Evolutionary conservation across 2,329 filamentous ascomycete genomes (phyloP), one percentile per base, ranked within the genome.

Genomic region (Dactylellina parvicollis): DNA sequence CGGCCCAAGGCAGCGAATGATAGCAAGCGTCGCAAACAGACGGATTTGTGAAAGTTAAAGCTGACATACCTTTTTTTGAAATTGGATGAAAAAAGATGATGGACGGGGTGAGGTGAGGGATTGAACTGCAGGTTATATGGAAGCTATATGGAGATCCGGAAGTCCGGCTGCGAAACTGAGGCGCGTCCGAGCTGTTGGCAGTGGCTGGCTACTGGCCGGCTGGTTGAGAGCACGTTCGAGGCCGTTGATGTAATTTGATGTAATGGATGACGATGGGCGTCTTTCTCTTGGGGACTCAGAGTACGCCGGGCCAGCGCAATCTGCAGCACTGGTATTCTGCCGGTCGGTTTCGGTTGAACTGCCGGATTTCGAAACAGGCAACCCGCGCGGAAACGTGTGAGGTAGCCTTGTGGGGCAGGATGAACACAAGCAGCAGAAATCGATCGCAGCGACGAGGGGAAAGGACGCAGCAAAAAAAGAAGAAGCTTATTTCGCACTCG

Each of bases 231-330:
- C 55, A 22, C 49, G 30, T 73, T 73, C 54, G 60, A 65, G 60
- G 40, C 32, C 3, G 47, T 66, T 73, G 69, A 73, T 66, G 69
- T 73, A 66, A 66, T 66, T 18, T 73, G 67, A 73, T 65, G 60
- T 73, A 65, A 66, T 59, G 18, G 20, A 52, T 54, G 57, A 56
- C 50, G 60, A 40, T 28, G 34, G 32, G 32, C 30, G 20, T 5
- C 2, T 38, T n/a, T 20, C 12, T 14, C 14, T 22, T 4, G 42
- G 52, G 18, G 46, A 16, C 60, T 30, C 38, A 60, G 44, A 32
- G 7, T 73, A 73, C 69, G 69, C 49, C 9, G 46, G 28, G 5
- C 12, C 50, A 36, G 32, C 69, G 69, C 55, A 66, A 46, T 36
- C 20, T 26, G n/a, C 60, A 73, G 69, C 44, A 72, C 59, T 30